These are phyloP conservation scores for Arabidopsis suecica DNA, from an alignment of 345 rosid genomes.

Conservation along the genomic window DNA sequence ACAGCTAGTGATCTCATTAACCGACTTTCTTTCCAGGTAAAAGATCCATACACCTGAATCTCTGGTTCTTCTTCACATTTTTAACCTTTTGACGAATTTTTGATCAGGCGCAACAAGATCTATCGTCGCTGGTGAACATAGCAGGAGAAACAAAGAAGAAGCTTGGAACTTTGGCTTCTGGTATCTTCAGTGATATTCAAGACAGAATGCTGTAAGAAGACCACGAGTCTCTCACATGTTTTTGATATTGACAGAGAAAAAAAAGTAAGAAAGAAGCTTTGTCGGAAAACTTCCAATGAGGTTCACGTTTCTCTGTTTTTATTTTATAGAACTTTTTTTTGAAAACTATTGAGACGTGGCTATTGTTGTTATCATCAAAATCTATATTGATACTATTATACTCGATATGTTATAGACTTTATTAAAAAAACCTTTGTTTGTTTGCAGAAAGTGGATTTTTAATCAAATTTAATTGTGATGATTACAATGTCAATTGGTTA, in stretches of 20 bases:
- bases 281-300: constrained; percentile 30
- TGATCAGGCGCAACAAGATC: constrained; percentile 87
- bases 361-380: constrained; percentile 29
- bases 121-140: constrained; percentile 89
- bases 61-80: background rate
- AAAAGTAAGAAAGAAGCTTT: constrained; percentile 12
- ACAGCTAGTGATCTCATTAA: constrained; percentile 90
- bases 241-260: constrained; percentile 19
- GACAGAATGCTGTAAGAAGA: constrained; percentile 83
- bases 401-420: constrained; percentile 17
- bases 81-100: background rate
- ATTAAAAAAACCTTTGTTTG: constrained; percentile 18
- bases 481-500: background rate
- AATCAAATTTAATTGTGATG: constrained; percentile 4
- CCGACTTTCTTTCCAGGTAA: constrained; percentile 94
- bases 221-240: constrained; percentile 16
- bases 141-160: constrained; percentile 98
- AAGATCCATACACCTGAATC: background rate
- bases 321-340: constrained; percentile 35
- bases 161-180: constrained; percentile 87
- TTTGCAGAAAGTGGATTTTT: background rate
- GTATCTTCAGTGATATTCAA: constrained; percentile 82
- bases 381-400: constrained; percentile 20
- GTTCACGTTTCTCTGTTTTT: constrained; percentile 26
- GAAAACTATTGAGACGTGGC: constrained; percentile 29